Conservation (phyloP, 2,329 filamentous ascomycete species). For the Cladophialophora yegresii region DNA sequence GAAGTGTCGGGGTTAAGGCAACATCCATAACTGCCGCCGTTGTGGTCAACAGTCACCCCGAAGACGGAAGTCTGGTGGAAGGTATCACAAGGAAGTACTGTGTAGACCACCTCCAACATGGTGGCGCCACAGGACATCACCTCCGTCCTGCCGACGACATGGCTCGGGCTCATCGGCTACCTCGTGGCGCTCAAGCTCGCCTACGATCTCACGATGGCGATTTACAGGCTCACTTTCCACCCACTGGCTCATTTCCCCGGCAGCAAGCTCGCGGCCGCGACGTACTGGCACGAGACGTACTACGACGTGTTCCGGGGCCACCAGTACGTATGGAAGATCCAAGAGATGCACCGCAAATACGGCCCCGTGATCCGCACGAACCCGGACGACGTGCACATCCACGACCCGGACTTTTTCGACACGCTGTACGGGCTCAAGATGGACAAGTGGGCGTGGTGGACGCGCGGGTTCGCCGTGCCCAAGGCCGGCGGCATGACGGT, state of each 20-base stretch:
- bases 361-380: conserved; percentile 38
- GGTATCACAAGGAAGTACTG: not conserved
- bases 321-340: conserved; percentile 40
- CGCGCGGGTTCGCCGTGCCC: conserved; percentile 23
- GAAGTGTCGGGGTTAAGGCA: not conserved
- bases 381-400: conserved; percentile 33
- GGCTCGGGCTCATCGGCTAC: conserved; percentile 18
- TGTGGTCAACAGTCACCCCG: not conserved
- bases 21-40: not conserved
- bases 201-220: conserved; percentile 19
- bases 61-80: too few relatives aligned
- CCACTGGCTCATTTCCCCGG: conserved; percentile 41
- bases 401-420: conserved; percentile 33
- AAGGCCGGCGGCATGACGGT: conserved; percentile 39
- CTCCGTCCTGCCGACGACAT: conserved; percentile 21
- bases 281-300: conserved; percentile 42
- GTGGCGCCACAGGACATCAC: conserved; percentile 17
- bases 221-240: conserved; percentile 36
- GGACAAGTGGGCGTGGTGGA: conserved; percentile 33
- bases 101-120: not conserved
- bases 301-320: conserved; percentile 39
- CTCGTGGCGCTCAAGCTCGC: conserved; percentile 20
- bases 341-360: conserved; percentile 43
- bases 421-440: conserved; percentile 31
- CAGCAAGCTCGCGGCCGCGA: conserved; percentile 41